phyloP scores from a whole-genome alignment of 2,329 filamentous ascomycete genomes.

The Aspergillus novoparasiticus region DNA sequence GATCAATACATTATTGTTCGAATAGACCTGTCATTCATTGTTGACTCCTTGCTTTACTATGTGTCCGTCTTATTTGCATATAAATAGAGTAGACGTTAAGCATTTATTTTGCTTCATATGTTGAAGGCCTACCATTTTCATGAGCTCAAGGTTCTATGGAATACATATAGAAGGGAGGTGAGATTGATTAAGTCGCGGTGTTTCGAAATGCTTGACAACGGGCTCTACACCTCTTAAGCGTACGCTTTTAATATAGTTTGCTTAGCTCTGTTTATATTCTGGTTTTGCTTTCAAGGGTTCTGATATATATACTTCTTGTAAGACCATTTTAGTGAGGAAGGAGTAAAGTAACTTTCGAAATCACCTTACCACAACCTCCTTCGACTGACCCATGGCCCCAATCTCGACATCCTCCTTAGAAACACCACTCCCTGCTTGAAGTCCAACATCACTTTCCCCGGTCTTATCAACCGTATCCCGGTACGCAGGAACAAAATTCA shows the following conservation, averaged over 20 bases:
- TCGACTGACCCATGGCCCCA: constrained; percentile 10
- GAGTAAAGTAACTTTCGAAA: neutral
- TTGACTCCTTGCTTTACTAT: neutral
- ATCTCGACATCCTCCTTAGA: constrained; percentile 19
- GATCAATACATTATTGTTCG: constrained; percentile 12
- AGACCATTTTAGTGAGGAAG: neutral
- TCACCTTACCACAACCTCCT: constrained; percentile 16
- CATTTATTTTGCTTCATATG: neutral
- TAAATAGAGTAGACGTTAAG: neutral
- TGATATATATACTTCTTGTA: neutral
- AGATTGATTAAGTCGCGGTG: neutral
- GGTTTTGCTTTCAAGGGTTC: neutral
- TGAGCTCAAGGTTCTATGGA: neutral
- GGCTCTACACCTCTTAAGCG: neutral
- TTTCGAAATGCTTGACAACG: neutral
- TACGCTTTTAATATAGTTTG: neutral
- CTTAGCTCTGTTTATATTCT: neutral
- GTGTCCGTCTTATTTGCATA: neutral
- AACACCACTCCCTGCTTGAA: constrained; percentile 34
- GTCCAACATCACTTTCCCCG: constrained; percentile 49
- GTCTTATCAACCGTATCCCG: constrained; percentile 62
- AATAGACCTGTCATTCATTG: constrained; percentile 14
- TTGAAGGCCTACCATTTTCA: neutral
- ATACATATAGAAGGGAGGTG: neutral
- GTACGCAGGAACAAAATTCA: constrained; percentile 70